Base-by-base conservation (phyloP, 306 rosid genomes). In the Nissolia schottii region DNA sequence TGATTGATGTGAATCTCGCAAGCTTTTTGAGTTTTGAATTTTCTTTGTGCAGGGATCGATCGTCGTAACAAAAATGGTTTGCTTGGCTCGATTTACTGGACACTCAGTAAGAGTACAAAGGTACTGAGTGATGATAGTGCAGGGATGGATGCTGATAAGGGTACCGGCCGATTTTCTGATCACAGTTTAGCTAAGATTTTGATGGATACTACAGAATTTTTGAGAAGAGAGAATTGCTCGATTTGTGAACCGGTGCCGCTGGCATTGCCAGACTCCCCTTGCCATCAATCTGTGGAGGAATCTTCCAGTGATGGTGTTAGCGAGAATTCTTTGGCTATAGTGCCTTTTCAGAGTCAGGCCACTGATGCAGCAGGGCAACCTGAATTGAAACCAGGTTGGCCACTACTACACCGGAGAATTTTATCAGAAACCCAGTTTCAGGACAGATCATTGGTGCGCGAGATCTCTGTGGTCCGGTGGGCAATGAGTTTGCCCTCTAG, bases 381-480 rank as follows among this genome's bases (percentile, higher is more conserved):
- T 6, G 93, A 89, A 79, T 67, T 54, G 32, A 88, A 81, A 73
- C 97, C 99, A 0, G 99, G 99, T 68, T 95, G 99, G 99, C 99
- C 99, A 11, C 83, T 95, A 49, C 97, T 91, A 38, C 90, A 82
- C 37, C 75, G 78, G 15, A 68, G 84, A 6, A 61, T 69, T 62
- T 43, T 71, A 72, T 60, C 87, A 1, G 86, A 73, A 2, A 70
- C 25, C 19, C 81, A 25, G 58, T 66, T 64, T 77, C 67, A 71
- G 0, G 79, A 71, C 7, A 64, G 74, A 73, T 67, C 84, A 12
- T 20, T 41, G 82, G 64, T 57, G 28, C 66, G 49, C 79, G 76
- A 79, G 79, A 82, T 85, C 81, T 88, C 99, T 6, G 96, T 89
- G 61, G 99, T 91, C 65, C 95, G 91, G 83, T 94, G 98, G 98